Conservation (phyloP, 2,329 filamentous ascomycete species). For the Dothiorella sarmentorum region DNA sequence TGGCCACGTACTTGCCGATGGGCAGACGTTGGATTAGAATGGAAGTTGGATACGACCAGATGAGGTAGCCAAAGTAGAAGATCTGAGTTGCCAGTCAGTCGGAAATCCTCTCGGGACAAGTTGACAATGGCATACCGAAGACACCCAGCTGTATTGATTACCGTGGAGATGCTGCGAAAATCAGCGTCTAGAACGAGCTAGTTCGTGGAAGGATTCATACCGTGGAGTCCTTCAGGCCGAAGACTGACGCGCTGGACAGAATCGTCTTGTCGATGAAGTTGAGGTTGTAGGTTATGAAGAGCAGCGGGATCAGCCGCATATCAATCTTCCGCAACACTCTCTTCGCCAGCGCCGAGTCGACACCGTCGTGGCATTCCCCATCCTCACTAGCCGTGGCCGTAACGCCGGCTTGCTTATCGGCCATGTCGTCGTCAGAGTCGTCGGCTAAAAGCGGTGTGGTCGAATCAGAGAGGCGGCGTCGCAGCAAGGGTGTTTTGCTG, state of each 20-base stretch:
- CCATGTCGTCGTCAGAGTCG: background rate
- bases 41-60: conserved; percentile 51
- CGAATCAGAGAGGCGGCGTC: background rate
- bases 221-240: conserved; percentile 50
- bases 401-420: background rate
- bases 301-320: conserved; percentile 51
- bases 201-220: background rate
- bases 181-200: background rate
- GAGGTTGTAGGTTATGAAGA: conserved; percentile 57
- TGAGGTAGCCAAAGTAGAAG: conserved; percentile 51
- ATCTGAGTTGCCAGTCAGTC: conserved; percentile 24
- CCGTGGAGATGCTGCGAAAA: conserved; percentile 36
- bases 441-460: background rate
- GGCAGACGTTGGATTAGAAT: conserved; percentile 49
- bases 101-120: too few relatives aligned
- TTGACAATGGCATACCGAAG: conserved; percentile 36
- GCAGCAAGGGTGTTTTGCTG: background rate
- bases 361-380: background rate
- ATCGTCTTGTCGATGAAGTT: conserved; percentile 61
- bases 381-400: background rate
- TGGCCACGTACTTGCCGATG: conserved; percentile 47
- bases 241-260: conserved; percentile 51
- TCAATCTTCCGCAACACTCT: conserved; percentile 56
- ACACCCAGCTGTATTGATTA: conserved; percentile 39
- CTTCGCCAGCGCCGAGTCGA: conserved; percentile 25